A percentile compares a stretch with the other conserved stretches of the same genome.
phyloP scores from a whole-genome alignment of 441 rosid species.

The Gossypium trilobum region DNA sequence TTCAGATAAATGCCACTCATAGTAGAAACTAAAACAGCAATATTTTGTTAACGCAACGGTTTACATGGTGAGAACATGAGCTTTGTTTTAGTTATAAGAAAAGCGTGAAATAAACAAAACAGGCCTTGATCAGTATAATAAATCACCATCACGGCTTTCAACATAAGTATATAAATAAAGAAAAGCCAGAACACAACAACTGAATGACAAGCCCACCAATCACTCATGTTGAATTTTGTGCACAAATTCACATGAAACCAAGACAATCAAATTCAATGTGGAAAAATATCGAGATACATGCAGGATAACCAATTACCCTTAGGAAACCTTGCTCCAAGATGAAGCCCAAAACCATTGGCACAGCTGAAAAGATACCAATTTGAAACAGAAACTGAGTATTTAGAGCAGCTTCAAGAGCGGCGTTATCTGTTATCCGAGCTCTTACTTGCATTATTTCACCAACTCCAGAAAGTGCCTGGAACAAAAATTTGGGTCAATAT shows the following conservation, averaged over 20 bases:
- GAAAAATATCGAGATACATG: not conserved
- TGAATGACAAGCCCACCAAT: not conserved
- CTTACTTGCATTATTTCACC: conserved; percentile 59
- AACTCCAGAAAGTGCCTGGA: conserved; percentile 92
- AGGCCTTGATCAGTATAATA: not conserved
- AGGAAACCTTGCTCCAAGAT: conserved; percentile 88
- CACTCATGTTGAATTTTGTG: not conserved
- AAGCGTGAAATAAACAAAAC: not conserved
- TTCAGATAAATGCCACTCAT: not conserved
- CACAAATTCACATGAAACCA: not conserved
- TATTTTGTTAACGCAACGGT: too few relatives aligned
- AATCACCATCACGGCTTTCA: not conserved
- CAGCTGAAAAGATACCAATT: conserved; percentile 90
- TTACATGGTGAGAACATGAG: too few relatives aligned
- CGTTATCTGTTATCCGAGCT: conserved; percentile 48
- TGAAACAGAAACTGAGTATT: conserved; percentile 94
- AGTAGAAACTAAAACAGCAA: not conserved
- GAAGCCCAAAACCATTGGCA: conserved; percentile 91
- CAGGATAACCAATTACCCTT: conserved; percentile 39
- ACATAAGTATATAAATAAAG: not conserved
- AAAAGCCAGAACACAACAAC: not conserved
- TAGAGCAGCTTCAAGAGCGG: conserved; percentile 71
- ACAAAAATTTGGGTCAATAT: conserved; percentile 8
- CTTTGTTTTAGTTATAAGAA: not conserved
- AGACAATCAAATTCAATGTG: not conserved